Base-by-base conservation (phyloP, 2,329 filamentous ascomycete genomes). In the Macroventuria anomochaeta region DNA sequence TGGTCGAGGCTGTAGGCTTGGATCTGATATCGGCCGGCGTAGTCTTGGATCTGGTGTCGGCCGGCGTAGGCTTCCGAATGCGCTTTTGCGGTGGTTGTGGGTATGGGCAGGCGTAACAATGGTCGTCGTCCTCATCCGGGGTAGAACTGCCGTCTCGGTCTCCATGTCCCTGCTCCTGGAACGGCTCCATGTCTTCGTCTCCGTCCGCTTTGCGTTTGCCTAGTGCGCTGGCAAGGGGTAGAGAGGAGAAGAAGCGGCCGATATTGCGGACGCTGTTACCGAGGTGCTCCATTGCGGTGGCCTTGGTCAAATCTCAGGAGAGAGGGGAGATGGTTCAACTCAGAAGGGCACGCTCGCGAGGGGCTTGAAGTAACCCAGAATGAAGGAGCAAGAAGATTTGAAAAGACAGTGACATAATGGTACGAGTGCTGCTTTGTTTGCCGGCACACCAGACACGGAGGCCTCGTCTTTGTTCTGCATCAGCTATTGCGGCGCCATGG, bases 381-480 rank as follows among this genome's bases (percentile, higher is more conserved):
- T 5, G 15, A 5, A 15, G 23, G 34, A 31, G 2, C 25, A 6
- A 18, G 36, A 25, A 32, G 15, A 4, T 11, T 8, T 37, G 8
- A 21, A 10, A n/a, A 13, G 34, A 32, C 17, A 29, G 5, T 12
- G 15, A 31, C 5, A 31, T 23, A 15, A 26, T 3, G 15, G 12
- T 7, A 8, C 13, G 8, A 10, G 5, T 6, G 17, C 6, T 37
- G 21, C 37, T 47, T 47, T 53, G 38, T 53, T n/a, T 13, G 12
- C 3, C 26, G 10, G 15, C 15, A 8, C 12, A 25, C 25, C 23
- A 28, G 20, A 38, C 20, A n/a, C 15, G 18, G 25, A 15, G 15
- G n/a, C 6, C 12, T 26, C 7, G 23, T 28, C 41, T 46, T 53
- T 53, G 42, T 53, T 31, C 29, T 41, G 18, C 39, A 38, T 3